Conservation (phyloP, 2,329 filamentous ascomycete species). For the Colletotrichum theobromicola region DNA sequence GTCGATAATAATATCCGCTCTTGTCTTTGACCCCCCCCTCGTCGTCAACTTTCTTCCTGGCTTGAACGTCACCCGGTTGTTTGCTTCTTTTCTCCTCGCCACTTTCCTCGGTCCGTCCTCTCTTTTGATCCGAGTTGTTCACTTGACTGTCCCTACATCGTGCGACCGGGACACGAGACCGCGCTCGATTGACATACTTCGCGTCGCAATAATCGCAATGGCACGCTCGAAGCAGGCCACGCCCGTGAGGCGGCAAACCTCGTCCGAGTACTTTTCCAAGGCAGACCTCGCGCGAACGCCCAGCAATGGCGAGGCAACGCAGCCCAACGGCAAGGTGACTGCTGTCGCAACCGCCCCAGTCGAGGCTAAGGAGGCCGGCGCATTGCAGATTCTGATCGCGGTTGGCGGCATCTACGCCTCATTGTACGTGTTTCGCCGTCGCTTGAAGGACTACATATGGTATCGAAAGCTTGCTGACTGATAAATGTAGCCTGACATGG, state of each 20-base stretch:
- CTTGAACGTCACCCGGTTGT: neutral
- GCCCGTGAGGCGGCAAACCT: constrained; percentile 69
- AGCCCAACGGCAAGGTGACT: constrained; percentile 32
- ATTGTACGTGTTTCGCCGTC: constrained; percentile 68
- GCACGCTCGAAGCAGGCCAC: constrained; percentile 73
- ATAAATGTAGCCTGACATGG: constrained; percentile 77
- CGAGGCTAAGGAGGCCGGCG: constrained; percentile 56
- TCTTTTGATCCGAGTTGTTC: neutral
- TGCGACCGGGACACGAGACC: neutral
- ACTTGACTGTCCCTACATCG: neutral
- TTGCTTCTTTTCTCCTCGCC: neutral
- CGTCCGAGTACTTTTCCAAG: constrained; percentile 69
- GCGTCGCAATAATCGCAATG: constrained; percentile 50
- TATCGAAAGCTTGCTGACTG: neutral
- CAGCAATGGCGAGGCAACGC: constrained; percentile 22
- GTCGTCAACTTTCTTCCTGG: neutral
- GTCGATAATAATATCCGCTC: neutral
- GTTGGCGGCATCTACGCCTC: constrained; percentile 97
- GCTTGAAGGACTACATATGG: neutral
- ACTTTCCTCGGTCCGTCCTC: neutral
- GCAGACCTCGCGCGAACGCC: constrained; percentile 39
- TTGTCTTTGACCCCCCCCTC: neutral
- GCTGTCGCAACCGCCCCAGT: constrained; percentile 29
- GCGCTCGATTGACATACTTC: neutral
- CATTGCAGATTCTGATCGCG: constrained; percentile 80